A percentile compares a stretch with the other conserved stretches of the same genome.
phyloP scores from a whole-genome alignment of 139 green algal species.

The Haematococcus lacustris region DNA sequence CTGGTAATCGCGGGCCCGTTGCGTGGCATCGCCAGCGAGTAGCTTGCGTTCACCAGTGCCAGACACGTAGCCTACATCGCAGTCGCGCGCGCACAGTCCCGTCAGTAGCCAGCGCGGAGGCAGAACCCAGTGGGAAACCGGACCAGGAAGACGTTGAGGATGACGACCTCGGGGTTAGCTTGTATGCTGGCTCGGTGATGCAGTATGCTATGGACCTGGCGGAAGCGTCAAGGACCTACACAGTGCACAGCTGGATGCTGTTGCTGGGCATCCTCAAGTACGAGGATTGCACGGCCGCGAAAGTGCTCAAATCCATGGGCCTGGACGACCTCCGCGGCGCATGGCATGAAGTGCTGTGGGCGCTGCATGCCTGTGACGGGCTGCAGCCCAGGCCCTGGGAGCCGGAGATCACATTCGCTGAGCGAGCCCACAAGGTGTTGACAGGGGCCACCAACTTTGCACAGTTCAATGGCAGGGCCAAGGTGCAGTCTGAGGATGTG shows the following conservation, averaged over 20 bases:
- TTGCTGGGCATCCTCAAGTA: conserved; percentile 46
- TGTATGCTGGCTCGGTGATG: conserved; percentile 11
- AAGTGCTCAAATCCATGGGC: conserved; percentile 30
- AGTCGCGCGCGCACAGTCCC: too few relatives aligned
- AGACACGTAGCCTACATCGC: too few relatives aligned
- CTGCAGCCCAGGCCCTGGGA: conserved; percentile 30
- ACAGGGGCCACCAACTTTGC: conserved; percentile 32
- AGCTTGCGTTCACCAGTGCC: too few relatives aligned
- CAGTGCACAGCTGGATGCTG: conserved; percentile 50
- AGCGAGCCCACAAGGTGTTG: conserved; percentile 30
- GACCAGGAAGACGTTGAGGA: too few relatives aligned
- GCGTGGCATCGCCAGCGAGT: too few relatives aligned
- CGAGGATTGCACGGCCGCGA: conserved; percentile 22
- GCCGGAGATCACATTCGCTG: conserved; percentile 25
- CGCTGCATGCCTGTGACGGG: conserved; percentile 38
- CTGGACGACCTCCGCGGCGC: conserved; percentile 46
- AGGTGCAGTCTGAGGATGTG: conserved; percentile 43
- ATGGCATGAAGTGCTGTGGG: conserved; percentile 56
- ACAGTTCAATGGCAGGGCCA: conserved; percentile 31
- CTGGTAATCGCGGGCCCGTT: too few relatives aligned
- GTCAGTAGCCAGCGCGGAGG: too few relatives aligned
- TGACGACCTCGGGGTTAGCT: conserved; percentile 11
- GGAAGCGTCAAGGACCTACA: conserved; percentile 35
- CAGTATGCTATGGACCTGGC: conserved; percentile 44
- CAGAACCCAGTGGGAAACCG: too few relatives aligned